Base-by-base conservation (phyloP, 768 basidiomycete species). In the Phylloporus rhodoxanthus region DNA sequence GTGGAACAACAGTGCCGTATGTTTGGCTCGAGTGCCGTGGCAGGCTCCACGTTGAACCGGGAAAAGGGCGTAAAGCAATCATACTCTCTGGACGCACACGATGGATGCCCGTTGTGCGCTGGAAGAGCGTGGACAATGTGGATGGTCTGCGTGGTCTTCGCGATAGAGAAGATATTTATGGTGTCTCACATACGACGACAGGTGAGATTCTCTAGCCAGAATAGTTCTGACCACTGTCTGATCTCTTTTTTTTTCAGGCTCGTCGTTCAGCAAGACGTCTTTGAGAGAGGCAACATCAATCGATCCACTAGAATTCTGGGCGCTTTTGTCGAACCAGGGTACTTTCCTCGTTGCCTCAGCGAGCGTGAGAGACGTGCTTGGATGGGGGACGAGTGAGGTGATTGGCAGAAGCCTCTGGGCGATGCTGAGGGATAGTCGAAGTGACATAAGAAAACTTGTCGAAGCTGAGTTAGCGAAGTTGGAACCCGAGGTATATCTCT, bases 21-120 rank as follows among this genome's bases (percentile, higher is more conserved):
- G 77, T 92, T 17, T 99, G 95, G 95, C 74, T 98, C 14, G 91
- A 96, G 64, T 86, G 84, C 43, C 75, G 85, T n/a, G 95, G 95
- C 1, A 75, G 90, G 26, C 75, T 98, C 34, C 87, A 94, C 59
- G 79, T 89, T 48, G 95, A 99, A 70, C 85, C 91, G 0, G 91
- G 92, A 1, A 97, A 97, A 62, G 92, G 92, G 1, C 74, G 92
- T 32, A 96, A 98, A 69, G 91, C 92, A 2, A 91, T 99, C 61
- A 81, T 99, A 30, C 75, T 99, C n/a, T 81, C 80, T 48, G 94
- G 87, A 0, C 76, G 95, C 8, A 79, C 84, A 26, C 71, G 85
- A 39, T 76, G 76, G 59, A 84, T 89, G 75, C 80, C 82, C 8
- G 62, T 57, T 2, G 65, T 91, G 20, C 66, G 62, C 4, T 92